Evolutionary conservation across 106 monocot species (phyloP).

Genomic region (Dactylorhiza incarnata): DNA sequence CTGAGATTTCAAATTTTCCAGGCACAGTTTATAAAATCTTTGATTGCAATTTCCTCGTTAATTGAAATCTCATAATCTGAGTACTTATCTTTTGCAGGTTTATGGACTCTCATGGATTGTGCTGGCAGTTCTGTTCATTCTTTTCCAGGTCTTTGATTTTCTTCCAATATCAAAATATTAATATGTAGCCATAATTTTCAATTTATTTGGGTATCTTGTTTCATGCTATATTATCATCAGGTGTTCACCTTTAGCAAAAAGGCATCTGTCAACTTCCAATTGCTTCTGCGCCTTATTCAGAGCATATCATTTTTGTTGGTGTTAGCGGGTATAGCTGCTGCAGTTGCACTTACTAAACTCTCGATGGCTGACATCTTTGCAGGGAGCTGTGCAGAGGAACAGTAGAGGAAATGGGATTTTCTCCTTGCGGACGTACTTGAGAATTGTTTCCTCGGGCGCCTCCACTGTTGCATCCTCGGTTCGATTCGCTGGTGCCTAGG

Average conservation of each 20-base stretch:
- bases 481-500: slow-evolving; percentile 18
- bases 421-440: slow-evolving; percentile 15
- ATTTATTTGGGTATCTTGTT: not conserved
- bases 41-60: too few relatives aligned
- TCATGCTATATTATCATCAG: slow-evolving; percentile 20
- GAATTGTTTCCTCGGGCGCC: slow-evolving; percentile 24
- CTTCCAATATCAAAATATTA: too few relatives aligned
- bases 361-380: slow-evolving; percentile 60
- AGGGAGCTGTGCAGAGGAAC: slow-evolving; percentile 13
- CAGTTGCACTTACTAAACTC: too few relatives aligned
- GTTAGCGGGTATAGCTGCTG: too few relatives aligned
- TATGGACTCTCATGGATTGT: too few relatives aligned
- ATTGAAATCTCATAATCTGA: too few relatives aligned
- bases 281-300: slow-evolving; percentile 79
- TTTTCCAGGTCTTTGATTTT: too few relatives aligned
- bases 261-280: slow-evolving; percentile 92
- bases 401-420: slow-evolving; percentile 9
- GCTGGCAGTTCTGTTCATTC: too few relatives aligned
- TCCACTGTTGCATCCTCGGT: slow-evolving; percentile 25
- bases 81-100: too few relatives aligned
- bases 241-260: slow-evolving; percentile 91
- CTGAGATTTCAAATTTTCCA: too few relatives aligned
- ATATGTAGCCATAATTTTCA: not conserved
- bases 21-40: too few relatives aligned
- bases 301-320: slow-evolving; percentile 59